Conservation (phyloP, 345 rosid species). For the Ceriops decandra region DNA sequence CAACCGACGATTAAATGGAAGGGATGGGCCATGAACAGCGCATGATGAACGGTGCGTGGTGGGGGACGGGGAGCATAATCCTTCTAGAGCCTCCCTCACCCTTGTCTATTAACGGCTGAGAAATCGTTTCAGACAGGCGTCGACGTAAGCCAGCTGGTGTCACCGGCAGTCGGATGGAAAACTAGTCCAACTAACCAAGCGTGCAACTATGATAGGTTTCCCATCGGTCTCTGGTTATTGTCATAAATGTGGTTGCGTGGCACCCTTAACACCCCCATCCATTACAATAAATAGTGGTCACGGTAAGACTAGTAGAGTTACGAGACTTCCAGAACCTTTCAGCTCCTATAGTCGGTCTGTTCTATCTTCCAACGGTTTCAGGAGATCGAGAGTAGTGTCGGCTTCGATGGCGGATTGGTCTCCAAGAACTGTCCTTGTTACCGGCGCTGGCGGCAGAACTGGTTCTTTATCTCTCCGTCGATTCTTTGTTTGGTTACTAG, state of each 20-base stretch:
- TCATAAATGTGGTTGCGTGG: conserved; percentile 14
- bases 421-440: conserved; percentile 30
- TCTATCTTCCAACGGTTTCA: not conserved
- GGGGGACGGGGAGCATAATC: no score
- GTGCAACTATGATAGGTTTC: conserved; percentile 8
- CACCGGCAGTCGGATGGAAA: conserved; percentile 5
- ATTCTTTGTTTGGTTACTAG: conserved; percentile 5
- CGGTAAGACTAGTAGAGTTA: not conserved
- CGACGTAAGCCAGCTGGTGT: no score
- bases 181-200: not conserved
- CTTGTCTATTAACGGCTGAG: no score
- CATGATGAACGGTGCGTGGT: no score
- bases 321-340: not conserved
- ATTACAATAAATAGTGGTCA: not conserved
- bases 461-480: conserved; percentile 10
- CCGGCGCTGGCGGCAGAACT: conserved; percentile 40
- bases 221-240: not conserved
- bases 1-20: no score
- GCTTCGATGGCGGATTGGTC: conserved; percentile 19
- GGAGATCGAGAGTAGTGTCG: not conserved
- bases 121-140: no score
- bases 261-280: not conserved
- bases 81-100: no score
- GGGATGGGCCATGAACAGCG: no score
- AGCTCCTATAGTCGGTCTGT: not conserved